Evolutionary conservation across 495 filamentous ascomycete genomes (phyloP).

Genomic region (Neurospora discreta): DNA sequence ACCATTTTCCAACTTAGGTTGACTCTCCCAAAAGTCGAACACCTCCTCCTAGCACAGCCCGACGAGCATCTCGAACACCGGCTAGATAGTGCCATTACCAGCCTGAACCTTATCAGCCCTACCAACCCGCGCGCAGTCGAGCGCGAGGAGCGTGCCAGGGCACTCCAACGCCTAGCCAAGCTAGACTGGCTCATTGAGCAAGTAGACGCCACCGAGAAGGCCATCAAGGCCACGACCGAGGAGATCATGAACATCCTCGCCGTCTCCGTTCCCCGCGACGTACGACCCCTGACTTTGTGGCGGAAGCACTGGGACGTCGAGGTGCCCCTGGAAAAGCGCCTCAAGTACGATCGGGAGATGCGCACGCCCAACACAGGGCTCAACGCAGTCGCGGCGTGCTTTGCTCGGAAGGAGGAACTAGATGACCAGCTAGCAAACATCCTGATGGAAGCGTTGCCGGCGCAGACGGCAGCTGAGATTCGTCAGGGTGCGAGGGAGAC

Average conservation of each 20-base stretch:
- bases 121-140: background rate
- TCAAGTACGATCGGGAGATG: background rate
- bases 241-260: background rate
- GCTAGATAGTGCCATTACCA: background rate
- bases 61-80: background rate
- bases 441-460: background rate
- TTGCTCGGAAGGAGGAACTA: background rate
- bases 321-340: background rate
- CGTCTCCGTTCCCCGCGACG: background rate
- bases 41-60: background rate
- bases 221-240: background rate
- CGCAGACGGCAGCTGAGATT: background rate
- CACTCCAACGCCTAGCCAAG: background rate
- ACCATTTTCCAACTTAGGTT: background rate
- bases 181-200: slow-evolving; percentile 2
- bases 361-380: background rate
- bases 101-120: background rate
- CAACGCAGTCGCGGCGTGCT: background rate
- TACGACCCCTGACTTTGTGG: background rate
- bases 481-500: background rate
- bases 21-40: background rate
- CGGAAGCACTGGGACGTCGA: background rate
- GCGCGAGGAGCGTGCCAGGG: background rate
- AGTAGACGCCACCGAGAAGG: background rate
- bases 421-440: background rate